phyloP scores from a whole-genome alignment of 208 protist genomes.

The Phytomonas sp. region DNA sequence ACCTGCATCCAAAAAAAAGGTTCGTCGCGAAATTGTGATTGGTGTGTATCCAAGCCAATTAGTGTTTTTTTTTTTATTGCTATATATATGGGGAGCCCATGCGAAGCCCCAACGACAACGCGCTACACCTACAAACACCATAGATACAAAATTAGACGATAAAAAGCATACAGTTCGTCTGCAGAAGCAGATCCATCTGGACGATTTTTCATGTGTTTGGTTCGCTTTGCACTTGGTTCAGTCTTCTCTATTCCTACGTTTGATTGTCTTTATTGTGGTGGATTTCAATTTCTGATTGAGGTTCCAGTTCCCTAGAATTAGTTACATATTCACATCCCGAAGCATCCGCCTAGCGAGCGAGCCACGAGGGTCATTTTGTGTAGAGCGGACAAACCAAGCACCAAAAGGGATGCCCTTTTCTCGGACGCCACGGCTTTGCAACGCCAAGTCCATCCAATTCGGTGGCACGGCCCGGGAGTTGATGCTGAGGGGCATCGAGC shows the following conservation, averaged over 20 bases:
- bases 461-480: conserved; percentile 89
- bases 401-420: conserved; percentile 19
- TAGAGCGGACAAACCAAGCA: background rate
- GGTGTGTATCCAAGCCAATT: background rate
- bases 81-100: conserved; percentile 1
- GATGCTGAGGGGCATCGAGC: conserved; percentile 96
- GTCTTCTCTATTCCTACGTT: background rate
- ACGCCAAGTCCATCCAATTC: conserved; percentile 94
- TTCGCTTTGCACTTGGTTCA: background rate
- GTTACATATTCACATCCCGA: background rate
- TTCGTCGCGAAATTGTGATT: background rate
- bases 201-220: background rate
- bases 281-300: background rate
- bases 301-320: background rate
- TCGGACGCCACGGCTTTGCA: conserved; percentile 21
- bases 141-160: background rate
- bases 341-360: background rate
- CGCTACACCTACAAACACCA: background rate
- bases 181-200: background rate
- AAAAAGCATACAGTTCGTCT: conserved; percentile 1
- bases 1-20: background rate
- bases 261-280: conserved; percentile 8
- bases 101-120: background rate
- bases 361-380: background rate
- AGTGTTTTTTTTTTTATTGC: conserved; percentile 7